Evolutionary conservation across 441 rosid species (phyloP).

Genomic region (Jatropha podagrica): DNA sequence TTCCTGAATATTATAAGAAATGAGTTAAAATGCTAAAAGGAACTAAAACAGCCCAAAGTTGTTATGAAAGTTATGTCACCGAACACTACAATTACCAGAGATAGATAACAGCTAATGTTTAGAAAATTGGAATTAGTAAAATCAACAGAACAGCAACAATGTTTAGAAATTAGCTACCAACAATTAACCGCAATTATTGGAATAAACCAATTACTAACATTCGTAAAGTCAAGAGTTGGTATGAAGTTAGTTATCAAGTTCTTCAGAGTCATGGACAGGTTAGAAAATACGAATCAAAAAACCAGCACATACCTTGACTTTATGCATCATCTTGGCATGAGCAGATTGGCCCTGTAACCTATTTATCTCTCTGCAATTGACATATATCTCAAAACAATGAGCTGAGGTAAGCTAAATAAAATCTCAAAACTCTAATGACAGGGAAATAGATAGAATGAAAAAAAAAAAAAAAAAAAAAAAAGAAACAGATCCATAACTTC

Average conservation of each 20-base stretch:
- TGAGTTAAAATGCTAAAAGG: too few relatives aligned
- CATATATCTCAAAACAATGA: background rate
- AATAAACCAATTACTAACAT: background rate
- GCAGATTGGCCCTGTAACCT: background rate
- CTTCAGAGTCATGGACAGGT: background rate
- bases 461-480: too few relatives aligned
- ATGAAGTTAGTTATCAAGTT: background rate
- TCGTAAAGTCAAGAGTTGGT: background rate
- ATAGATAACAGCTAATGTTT: too few relatives aligned
- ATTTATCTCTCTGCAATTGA: background rate
- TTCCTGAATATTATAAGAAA: too few relatives aligned
- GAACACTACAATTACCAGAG: too few relatives aligned
- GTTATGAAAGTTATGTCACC: too few relatives aligned
- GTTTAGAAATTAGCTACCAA: too few relatives aligned
- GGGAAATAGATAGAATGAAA: too few relatives aligned
- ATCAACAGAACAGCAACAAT: too few relatives aligned
- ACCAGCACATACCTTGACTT: background rate
- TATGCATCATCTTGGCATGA: background rate
- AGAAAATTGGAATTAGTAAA: too few relatives aligned
- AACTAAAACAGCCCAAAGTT: too few relatives aligned
- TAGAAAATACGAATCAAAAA: background rate
- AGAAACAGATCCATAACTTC: background rate
- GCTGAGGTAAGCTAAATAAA: background rate
- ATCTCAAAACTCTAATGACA: background rate
- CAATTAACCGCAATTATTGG: too few relatives aligned